Conservation (phyloP, 306 rosid genomes). For the Rosa lucieae region DNA sequence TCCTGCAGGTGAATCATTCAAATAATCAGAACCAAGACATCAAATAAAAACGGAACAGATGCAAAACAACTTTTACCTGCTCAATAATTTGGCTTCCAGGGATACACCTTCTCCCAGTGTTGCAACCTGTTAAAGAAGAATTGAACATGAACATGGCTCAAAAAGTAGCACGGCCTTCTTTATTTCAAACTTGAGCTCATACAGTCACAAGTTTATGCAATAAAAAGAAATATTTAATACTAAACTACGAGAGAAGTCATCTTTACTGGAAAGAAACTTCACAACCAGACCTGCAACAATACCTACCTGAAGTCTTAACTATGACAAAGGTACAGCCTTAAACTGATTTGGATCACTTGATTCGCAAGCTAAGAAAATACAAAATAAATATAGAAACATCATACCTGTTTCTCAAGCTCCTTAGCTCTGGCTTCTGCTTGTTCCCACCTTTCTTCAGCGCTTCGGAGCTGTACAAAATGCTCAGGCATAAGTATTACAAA, state of each 20-base stretch:
- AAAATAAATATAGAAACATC: slow-evolving; percentile 1
- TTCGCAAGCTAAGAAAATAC: not conserved
- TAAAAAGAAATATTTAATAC: not conserved
- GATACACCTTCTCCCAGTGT: slow-evolving; percentile 95
- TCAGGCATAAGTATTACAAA: slow-evolving; percentile 26
- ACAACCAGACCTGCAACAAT: not conserved
- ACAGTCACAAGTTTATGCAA: not conserved
- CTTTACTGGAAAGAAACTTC: not conserved
- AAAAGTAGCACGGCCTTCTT: slow-evolving; percentile 7
- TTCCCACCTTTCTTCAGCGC: slow-evolving; percentile 73
- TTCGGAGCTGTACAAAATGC: slow-evolving; percentile 64
- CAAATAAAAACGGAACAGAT: slow-evolving; percentile 15
- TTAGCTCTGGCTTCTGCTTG: slow-evolving; percentile 89
- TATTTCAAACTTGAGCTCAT: not conserved
- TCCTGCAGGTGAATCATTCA: slow-evolving; percentile 59
- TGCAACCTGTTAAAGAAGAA: slow-evolving; percentile 70
- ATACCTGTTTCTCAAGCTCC: slow-evolving; percentile 94
- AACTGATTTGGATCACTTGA: not conserved
- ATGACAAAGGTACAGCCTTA: not conserved
- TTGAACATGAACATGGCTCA: slow-evolving; percentile 15
- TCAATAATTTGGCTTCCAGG: slow-evolving; percentile 88
- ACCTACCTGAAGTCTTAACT: not conserved
- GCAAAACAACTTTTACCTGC: slow-evolving; percentile 52
- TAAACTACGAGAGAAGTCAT: not conserved
- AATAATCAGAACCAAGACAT: slow-evolving; percentile 25